Evolutionary conservation across 2,329 filamentous ascomycete genomes (phyloP), one percentile per base, ranked within the genome.

Genomic region (Pyrenophora tritici-repentis): DNA sequence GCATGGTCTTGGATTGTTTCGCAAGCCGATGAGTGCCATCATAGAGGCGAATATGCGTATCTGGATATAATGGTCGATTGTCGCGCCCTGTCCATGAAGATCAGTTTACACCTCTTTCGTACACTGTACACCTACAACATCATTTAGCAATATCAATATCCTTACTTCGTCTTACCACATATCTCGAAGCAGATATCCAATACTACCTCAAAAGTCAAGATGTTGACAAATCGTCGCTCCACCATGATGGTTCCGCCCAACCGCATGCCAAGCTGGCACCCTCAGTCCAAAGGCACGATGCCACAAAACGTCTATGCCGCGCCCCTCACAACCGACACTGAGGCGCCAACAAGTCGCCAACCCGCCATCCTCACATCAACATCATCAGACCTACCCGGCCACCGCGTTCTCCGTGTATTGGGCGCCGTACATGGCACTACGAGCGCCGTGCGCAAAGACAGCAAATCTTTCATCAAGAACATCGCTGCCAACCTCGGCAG

Each of bases 171-270:
- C 37, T 8, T 2, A 32, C 26, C 3, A 34, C 39, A 13, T 32
- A 20, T 18, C 16, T 31, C 24, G 16, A 40, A 10, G 31, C 38
- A 29, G 32, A 43, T 22, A 20, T 16, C 32, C 38, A n/a, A 14
- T 34, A 17, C 16, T 42, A 18, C 36, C 34, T n/a, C 42, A 36
- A 33, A n/a, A 20, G 12, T 17, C 6, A 65, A 42, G 17, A 70
- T 72, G 66, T 61, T 72, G 54, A 72, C 69, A 50, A 72, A 72
- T 55, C 68, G 68, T 47, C 68, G 66, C 52, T 71, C 68, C 12
- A 72, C 65, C 20, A 68, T 72, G 69, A 66, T 68, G 52, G 56
- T 66, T n/a, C 59, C 66, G 17, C 57, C 59, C 9, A 59, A 48
- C 39, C 62, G 62, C 32, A 59, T 61, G 50, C 58, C 65, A 8